phyloP scores from a whole-genome alignment of 2,329 filamentous ascomycete genomes.

The Epichloe elymi region DNA sequence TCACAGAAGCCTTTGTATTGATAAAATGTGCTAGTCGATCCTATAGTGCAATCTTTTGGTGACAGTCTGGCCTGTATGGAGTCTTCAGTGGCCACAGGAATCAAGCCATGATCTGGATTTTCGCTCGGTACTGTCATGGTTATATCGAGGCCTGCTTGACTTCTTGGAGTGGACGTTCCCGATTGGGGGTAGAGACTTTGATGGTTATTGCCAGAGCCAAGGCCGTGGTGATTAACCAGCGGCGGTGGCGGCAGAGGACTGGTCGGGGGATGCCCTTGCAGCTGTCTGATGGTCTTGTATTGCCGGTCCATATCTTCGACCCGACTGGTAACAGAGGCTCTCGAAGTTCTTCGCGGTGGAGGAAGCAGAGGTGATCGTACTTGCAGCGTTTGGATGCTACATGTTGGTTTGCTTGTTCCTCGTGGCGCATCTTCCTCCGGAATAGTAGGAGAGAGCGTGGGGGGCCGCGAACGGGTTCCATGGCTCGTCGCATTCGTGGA shows the following conservation, averaged over 20 bases:
- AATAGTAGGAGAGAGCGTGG: slow-evolving; percentile 8
- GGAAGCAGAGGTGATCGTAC: slow-evolving; percentile 1
- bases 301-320: slow-evolving; percentile 7
- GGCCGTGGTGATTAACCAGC: background rate
- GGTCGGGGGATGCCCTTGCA: background rate
- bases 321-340: background rate
- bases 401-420: background rate
- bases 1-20: slow-evolving; percentile 41
- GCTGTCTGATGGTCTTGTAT: slow-evolving; percentile 2
- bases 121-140: background rate
- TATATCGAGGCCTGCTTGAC: slow-evolving; percentile 1
- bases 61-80: background rate
- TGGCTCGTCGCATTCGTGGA: slow-evolving; percentile 5
- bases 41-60: slow-evolving; percentile 28
- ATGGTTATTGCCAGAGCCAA: background rate
- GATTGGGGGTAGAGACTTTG: background rate
- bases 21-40: slow-evolving; percentile 34
- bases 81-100: slow-evolving; percentile 9
- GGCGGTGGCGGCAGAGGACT: background rate
- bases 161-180: background rate
- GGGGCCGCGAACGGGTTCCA: slow-evolving; percentile 3
- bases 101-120: slow-evolving; percentile 10
- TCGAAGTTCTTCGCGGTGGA: background rate
- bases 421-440: slow-evolving; percentile 7
- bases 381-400: slow-evolving; percentile 4